phyloP scores from a whole-genome alignment of 1,284 basidiomycete genomes.

The Singerocomus inundabilis region DNA sequence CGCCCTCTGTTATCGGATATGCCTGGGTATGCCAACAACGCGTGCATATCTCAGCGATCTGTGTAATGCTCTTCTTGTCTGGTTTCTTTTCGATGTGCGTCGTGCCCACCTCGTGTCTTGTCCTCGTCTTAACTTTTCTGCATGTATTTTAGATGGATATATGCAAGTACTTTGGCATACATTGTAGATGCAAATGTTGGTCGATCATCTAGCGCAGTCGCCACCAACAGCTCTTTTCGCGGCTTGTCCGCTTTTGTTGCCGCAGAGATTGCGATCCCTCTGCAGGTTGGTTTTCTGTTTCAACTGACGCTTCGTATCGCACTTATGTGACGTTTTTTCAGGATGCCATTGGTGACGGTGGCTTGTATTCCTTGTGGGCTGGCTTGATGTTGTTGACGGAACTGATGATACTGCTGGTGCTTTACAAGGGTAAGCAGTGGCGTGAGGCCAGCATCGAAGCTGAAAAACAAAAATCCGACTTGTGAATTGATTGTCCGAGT shows the following conservation, averaged over 20 bases:
- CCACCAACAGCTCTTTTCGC: constrained; percentile 69
- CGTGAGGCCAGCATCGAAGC: constrained; percentile 26
- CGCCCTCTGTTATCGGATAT: constrained; percentile 63
- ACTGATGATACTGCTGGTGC: constrained; percentile 42
- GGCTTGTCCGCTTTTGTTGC: constrained; percentile 69
- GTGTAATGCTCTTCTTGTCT: constrained; percentile 60
- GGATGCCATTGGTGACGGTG: constrained; percentile 60
- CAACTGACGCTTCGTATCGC: background rate
- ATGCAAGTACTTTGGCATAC: constrained; percentile 71
- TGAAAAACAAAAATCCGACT: constrained; percentile 12
- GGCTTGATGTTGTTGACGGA: constrained; percentile 47
- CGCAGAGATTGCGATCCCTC: constrained; percentile 60
- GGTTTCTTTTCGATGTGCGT: constrained; percentile 73
- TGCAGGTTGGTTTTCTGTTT: constrained; percentile 16
- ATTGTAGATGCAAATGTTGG: constrained; percentile 79
- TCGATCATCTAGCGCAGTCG: constrained; percentile 68
- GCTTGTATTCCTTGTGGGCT: constrained; percentile 60
- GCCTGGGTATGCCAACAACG: constrained; percentile 75
- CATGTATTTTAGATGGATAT: constrained; percentile 57
- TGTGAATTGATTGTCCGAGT: background rate
- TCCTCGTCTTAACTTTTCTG: constrained; percentile 1
- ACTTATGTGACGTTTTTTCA: constrained; percentile 20
- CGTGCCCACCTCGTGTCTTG: background rate
- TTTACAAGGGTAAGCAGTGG: constrained; percentile 43
- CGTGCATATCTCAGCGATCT: constrained; percentile 63